Conservation (phyloP, 495 filamentous ascomycete genomes). For the Aspergillus mulundensis region DNA sequence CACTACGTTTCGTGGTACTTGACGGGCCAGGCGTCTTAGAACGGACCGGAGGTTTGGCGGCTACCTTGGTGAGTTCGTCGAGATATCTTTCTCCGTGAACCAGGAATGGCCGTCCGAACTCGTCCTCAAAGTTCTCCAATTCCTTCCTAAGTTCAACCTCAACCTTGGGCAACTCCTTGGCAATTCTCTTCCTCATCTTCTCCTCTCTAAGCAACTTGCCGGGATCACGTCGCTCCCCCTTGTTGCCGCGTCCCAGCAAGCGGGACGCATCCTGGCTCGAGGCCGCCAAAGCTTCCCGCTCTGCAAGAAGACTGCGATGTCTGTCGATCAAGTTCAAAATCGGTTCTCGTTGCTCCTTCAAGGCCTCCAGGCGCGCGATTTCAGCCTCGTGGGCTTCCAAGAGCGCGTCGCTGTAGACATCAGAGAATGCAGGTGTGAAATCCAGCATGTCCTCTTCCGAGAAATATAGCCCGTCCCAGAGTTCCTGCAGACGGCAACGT, state of each 20-base stretch:
- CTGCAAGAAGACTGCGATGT: slow-evolving; percentile 77
- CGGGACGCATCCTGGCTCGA: slow-evolving; percentile 93
- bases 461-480: slow-evolving; percentile 91
- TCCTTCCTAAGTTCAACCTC: slow-evolving; percentile 73
- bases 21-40: slow-evolving; percentile 68
- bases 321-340: slow-evolving; percentile 76
- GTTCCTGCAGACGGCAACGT: slow-evolving; percentile 79
- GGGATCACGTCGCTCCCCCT: slow-evolving; percentile 87
- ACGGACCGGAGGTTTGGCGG: slow-evolving; percentile 60
- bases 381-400: slow-evolving; percentile 87
- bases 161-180: slow-evolving; percentile 92
- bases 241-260: slow-evolving; percentile 80
- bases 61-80: slow-evolving; percentile 64
- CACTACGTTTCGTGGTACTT: slow-evolving; percentile 24
- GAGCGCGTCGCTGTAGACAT: slow-evolving; percentile 78
- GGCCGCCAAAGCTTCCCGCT: slow-evolving; percentile 79
- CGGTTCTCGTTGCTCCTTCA: slow-evolving; percentile 85
- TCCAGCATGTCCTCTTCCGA: slow-evolving; percentile 98
- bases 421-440: slow-evolving; percentile 90
- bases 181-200: slow-evolving; percentile 95
- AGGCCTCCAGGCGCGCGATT: slow-evolving; percentile 70
- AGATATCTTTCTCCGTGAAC: slow-evolving; percentile 89
- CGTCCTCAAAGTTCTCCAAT: slow-evolving; percentile 87
- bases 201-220: slow-evolving; percentile 93
- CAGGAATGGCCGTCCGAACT: slow-evolving; percentile 87